Evolutionary conservation across 2,329 filamentous ascomycete genomes (phyloP).

Genomic region (Nothophoma quercina): DNA sequence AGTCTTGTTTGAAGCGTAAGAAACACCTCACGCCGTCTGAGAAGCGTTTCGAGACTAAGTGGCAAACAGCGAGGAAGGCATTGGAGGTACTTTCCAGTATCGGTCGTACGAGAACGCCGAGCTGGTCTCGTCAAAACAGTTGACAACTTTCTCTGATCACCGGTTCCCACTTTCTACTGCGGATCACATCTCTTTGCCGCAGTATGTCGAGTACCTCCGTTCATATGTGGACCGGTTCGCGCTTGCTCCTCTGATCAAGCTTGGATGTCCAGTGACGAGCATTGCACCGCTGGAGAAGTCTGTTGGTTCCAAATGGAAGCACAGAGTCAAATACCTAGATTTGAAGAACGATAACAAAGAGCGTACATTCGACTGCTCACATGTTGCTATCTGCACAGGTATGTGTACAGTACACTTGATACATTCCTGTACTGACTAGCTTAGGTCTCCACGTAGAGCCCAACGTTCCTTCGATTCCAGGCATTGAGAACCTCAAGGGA

Average conservation of each 20-base stretch:
- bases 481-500: constrained; percentile 39
- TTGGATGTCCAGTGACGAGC: constrained; percentile 33
- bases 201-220: constrained; percentile 43
- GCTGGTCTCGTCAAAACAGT: constrained; percentile 60
- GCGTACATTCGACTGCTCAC: constrained; percentile 36
- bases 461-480: constrained; percentile 38
- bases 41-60: constrained; percentile 15
- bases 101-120: constrained; percentile 60
- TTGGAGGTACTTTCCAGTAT: constrained; percentile 60
- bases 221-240: constrained; percentile 39
- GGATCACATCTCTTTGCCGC: constrained; percentile 42
- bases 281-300: constrained; percentile 32
- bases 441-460: constrained; percentile 39
- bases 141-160: constrained; percentile 61
- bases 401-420: neutral
- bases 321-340: constrained; percentile 38
- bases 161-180: constrained; percentile 52
- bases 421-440: neutral
- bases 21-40: too few relatives aligned
- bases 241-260: constrained; percentile 34
- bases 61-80: constrained; percentile 41
- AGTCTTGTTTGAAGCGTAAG: constrained; percentile 54
- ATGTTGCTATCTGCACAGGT: constrained; percentile 41
- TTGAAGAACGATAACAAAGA: constrained; percentile 21
- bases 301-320: constrained; percentile 32